Conservation (phyloP, 2,329 filamentous ascomycete species). For the Venturia carpophila region DNA sequence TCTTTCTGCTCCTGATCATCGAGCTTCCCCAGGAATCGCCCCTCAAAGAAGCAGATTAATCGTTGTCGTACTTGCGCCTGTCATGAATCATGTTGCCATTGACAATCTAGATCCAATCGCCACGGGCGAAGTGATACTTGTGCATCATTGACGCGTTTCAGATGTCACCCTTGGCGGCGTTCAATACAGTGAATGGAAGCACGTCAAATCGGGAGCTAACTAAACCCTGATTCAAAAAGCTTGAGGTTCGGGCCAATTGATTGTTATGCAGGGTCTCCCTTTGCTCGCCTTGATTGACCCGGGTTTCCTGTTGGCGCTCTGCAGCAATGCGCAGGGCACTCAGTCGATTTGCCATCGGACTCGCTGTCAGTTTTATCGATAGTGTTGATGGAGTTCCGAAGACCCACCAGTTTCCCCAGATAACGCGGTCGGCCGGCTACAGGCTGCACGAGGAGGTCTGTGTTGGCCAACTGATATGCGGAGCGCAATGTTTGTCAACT, state of each 20-base stretch:
- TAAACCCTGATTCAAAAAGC: neutral
- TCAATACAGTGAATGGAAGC: conserved; percentile 5
- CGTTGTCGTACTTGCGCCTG: neutral
- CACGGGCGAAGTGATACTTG: neutral
- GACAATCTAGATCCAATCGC: neutral
- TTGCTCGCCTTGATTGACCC: conserved; percentile 1
- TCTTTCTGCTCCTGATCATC: neutral
- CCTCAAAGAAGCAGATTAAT: neutral
- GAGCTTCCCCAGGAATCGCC: neutral
- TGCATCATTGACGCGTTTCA: conserved; percentile 2
- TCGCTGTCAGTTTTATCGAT: neutral
- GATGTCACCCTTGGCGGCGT: neutral
- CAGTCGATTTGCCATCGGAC: neutral
- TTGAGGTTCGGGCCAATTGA: neutral
- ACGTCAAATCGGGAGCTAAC: neutral
- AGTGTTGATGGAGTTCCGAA: neutral
- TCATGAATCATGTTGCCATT: conserved; percentile 8
- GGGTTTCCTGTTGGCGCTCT: neutral
- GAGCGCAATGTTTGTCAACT: neutral
- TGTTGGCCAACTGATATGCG: no score
- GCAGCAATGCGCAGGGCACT: neutral
- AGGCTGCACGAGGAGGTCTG: neutral
- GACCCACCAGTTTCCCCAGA: neutral
- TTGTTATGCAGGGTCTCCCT: neutral
- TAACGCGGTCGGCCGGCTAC: neutral